Percentiles rank a stretch among this genome's conserved stretches.
These are phyloP conservation scores for Aphanomyces euteiches DNA, from an alignment of 352 stramenopile species.

Conservation along the genomic window DNA sequence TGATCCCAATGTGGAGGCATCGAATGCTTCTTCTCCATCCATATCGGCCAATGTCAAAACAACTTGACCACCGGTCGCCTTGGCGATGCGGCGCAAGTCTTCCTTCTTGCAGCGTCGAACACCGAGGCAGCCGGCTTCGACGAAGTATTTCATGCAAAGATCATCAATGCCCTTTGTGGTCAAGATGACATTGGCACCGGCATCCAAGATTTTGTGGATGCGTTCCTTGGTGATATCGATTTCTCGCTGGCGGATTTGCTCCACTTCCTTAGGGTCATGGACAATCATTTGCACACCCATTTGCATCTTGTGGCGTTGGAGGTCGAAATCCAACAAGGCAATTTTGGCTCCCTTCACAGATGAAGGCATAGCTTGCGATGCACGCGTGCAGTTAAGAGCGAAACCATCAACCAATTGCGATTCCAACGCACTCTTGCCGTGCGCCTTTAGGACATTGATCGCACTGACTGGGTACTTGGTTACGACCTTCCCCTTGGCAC, in stretches of 20 bases:
- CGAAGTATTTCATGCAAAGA: constrained; percentile 99
- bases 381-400: constrained; percentile 96
- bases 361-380: constrained; percentile 97
- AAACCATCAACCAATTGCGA: constrained; percentile 93
- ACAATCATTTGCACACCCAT: constrained; percentile 94
- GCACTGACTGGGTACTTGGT: constrained; percentile 95
- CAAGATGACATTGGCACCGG: constrained; percentile 97
- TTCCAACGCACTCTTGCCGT: constrained; percentile 87
- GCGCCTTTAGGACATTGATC: constrained; percentile 99
- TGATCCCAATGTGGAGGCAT: constrained; percentile 88
- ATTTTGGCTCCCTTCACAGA: constrained; percentile 94
- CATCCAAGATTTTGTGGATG: constrained; percentile 98
- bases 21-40: constrained; percentile 97
- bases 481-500: constrained; percentile 74
- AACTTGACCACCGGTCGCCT: constrained; percentile 96
- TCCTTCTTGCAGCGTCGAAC: constrained; percentile 97
- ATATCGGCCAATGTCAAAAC: constrained; percentile 98
- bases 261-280: constrained; percentile 93
- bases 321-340: constrained; percentile 98
- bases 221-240: constrained; percentile 99
- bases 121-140: constrained; percentile 96
- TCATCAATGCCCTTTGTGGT: constrained; percentile 99
- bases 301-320: constrained; percentile 98
- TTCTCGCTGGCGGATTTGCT: constrained; percentile 98
- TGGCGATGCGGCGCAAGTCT: constrained; percentile 97